Conservation (phyloP, 2,329 filamentous ascomycete species). For the Xenoacremonium recifei region DNA sequence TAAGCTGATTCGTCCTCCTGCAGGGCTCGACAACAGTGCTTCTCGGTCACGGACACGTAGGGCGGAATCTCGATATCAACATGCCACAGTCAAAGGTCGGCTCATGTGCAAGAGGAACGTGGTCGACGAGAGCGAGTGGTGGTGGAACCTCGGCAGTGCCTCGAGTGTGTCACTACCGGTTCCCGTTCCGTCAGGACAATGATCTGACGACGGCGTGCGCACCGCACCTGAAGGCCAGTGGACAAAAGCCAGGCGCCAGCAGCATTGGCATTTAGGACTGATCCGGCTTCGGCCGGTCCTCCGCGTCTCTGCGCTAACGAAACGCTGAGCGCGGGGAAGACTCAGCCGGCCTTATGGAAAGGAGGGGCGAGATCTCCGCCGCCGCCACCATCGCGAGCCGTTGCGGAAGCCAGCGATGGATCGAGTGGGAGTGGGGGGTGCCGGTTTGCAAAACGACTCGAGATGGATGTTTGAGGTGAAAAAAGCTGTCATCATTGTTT, state of each 20-base stretch:
- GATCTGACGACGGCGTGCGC: conserved; percentile 22
- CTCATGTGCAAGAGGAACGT: conserved; percentile 7
- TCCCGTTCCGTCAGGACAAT: conserved; percentile 1
- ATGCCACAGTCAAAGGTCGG: conserved; percentile 10
- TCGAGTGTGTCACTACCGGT: no score
- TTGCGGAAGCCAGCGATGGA: conserved; percentile 5
- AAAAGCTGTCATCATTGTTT: no score
- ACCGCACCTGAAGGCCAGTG: no score
- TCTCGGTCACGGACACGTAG: conserved; percentile 8
- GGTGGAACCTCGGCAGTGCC: conserved; percentile 19
- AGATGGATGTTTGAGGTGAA: no score
- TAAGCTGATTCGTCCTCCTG: background rate
- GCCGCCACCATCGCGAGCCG: conserved; percentile 12
- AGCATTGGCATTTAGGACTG: conserved; percentile 1
- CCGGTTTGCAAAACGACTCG: no score
- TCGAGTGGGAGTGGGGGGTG: conserved; percentile 1
- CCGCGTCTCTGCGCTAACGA: conserved; percentile 6
- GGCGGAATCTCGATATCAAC: background rate
- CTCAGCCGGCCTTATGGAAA: conserved; percentile 1
- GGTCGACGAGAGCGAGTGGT: conserved; percentile 1
- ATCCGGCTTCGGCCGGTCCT: conserved; percentile 20
- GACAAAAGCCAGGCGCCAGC: no score
- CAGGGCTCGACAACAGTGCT: background rate
- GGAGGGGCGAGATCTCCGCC: conserved; percentile 3
- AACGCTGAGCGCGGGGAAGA: conserved; percentile 10